Evolutionary conservation across 2,329 filamentous ascomycete genomes (phyloP).

Genomic region (Blastomyces emzantsi): DNA sequence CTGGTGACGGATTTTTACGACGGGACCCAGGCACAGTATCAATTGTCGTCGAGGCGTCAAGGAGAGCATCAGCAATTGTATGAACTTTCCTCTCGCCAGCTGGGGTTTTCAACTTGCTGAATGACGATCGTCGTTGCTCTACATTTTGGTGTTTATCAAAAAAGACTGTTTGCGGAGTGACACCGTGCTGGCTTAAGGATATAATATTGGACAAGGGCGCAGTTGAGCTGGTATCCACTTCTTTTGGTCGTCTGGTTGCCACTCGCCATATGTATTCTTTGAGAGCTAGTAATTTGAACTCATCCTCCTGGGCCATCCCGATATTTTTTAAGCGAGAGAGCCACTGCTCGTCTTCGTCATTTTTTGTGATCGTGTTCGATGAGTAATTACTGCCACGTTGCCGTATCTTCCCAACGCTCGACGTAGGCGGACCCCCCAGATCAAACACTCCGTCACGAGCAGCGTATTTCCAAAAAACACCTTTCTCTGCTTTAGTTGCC

Average conservation of each 20-base stretch:
- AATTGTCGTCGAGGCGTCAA: constrained; percentile 86
- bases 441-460: constrained; percentile 62
- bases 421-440: constrained; percentile 50
- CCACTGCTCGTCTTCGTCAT: constrained; percentile 93
- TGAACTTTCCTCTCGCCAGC: constrained; percentile 45
- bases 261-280: constrained; percentile 88
- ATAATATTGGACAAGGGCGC: constrained; percentile 57
- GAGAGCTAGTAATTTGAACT: constrained; percentile 76
- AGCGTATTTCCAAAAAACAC: constrained; percentile 77
- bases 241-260: constrained; percentile 59
- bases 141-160: constrained; percentile 68
- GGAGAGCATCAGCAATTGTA: constrained; percentile 80
- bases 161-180: constrained; percentile 81
- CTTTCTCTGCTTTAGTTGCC: constrained; percentile 71
- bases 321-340: constrained; percentile 74
- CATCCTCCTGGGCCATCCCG: constrained; percentile 73
- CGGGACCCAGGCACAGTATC: constrained; percentile 51
- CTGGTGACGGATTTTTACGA: constrained; percentile 33
- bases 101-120: constrained; percentile 24
- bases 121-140: constrained; percentile 27
- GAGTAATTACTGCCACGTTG: constrained; percentile 35
- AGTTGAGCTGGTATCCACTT: constrained; percentile 33
- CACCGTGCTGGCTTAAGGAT: constrained; percentile 61
- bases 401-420: constrained; percentile 49
- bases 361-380: constrained; percentile 58